phyloP scores from a whole-genome alignment of 495 filamentous ascomycete genomes.

The Talaromyces ruber region DNA sequence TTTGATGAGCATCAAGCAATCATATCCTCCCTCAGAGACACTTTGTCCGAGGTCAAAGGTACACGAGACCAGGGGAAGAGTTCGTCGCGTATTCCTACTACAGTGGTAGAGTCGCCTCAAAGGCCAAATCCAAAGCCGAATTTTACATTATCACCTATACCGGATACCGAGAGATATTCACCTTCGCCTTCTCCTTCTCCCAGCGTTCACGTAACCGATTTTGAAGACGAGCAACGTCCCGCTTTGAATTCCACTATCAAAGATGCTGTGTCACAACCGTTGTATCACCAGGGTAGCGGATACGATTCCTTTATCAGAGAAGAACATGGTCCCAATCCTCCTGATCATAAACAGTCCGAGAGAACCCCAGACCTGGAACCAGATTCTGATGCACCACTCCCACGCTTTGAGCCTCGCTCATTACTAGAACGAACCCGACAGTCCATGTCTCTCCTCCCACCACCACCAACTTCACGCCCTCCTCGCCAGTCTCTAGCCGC shows the following conservation, averaged over 20 bases:
- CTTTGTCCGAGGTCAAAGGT: conserved; percentile 45
- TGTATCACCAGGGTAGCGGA: neutral
- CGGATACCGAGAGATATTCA: neutral
- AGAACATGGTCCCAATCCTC: neutral
- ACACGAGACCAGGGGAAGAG: conserved; percentile 11
- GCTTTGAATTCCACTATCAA: neutral
- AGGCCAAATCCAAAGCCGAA: neutral
- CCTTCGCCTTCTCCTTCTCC: neutral
- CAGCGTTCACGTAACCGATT: neutral
- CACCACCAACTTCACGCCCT: conserved; percentile 14
- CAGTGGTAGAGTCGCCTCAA: neutral
- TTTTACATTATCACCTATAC: neutral
- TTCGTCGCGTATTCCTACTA: neutral
- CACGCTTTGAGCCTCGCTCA: conserved; percentile 15
- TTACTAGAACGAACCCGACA: conserved; percentile 72
- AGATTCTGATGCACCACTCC: conserved; percentile 17
- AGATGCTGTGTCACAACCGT: neutral
- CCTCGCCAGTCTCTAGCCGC: conserved; percentile 20
- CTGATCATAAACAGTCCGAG: conserved; percentile 9
- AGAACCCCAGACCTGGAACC: neutral
- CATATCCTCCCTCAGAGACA: conserved; percentile 47
- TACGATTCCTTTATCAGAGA: neutral
- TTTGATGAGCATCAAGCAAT: conserved; percentile 42
- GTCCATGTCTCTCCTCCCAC: conserved; percentile 60
- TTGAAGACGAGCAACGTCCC: neutral